Conservation (phyloP, 2,329 filamentous ascomycete genomes). For the Diaporthe helianthi region DNA sequence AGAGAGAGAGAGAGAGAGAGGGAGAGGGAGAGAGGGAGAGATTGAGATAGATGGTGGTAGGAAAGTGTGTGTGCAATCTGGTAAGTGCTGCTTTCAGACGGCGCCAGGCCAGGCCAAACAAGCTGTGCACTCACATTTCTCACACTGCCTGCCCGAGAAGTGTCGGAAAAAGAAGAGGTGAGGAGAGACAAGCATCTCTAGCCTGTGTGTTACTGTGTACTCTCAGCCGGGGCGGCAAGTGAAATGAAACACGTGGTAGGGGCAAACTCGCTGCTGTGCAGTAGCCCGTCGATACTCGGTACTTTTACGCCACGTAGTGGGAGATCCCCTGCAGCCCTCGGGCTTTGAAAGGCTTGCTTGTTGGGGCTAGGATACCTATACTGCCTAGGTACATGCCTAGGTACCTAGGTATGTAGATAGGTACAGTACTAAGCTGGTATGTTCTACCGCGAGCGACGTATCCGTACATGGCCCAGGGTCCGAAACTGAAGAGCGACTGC, state of each 20-base stretch:
- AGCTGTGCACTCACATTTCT: slow-evolving; percentile 5
- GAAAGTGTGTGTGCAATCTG: not conserved
- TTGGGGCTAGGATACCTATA: not conserved
- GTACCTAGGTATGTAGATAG: not conserved
- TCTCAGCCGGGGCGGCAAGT: slow-evolving; percentile 22
- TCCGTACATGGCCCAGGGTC: too few relatives aligned
- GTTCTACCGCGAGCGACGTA: too few relatives aligned
- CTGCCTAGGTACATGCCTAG: not conserved
- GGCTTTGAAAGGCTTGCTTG: slow-evolving; percentile 15
- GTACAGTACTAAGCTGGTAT: not conserved
- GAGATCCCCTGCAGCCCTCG: slow-evolving; percentile 20
- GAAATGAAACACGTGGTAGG: slow-evolving; percentile 26
- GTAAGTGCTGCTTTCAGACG: slow-evolving; percentile 13
- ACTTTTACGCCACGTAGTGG: slow-evolving; percentile 17
- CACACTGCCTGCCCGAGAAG: not conserved
- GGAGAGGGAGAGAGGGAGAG: too few relatives aligned
- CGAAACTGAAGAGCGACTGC: not conserved
- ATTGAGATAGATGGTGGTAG: not conserved
- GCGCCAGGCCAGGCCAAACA: not conserved
- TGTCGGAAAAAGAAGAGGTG: slow-evolving; percentile 15
- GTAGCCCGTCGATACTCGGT: slow-evolving; percentile 21
- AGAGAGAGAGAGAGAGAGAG: not conserved
- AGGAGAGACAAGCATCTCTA: slow-evolving; percentile 11
- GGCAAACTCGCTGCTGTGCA: slow-evolving; percentile 27
- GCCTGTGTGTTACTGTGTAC: too few relatives aligned